Base-by-base conservation (phyloP, 2,329 filamentous ascomycete species). In the Arthrobotrys megalospora region DNA sequence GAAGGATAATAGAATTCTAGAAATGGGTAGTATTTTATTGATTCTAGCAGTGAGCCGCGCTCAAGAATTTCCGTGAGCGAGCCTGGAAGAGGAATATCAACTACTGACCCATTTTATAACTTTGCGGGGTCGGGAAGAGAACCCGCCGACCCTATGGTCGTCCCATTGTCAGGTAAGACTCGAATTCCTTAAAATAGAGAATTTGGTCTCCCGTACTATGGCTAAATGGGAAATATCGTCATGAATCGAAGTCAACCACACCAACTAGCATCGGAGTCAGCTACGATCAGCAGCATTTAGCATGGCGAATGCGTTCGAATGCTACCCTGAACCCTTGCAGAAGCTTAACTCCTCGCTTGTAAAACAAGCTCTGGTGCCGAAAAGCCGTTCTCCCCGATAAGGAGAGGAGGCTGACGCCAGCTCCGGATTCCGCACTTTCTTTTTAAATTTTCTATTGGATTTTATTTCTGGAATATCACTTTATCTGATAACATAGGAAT, bases 271-370 rank as follows among this genome's bases (percentile, higher is more conserved):
- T 69, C 28, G 21, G 28, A 69, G 70, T 36, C 43, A 38, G 58
- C 12, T 14, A 60, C 50, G 73, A 71, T 77, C 73, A 55, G 16
- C 73, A 52, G 34, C 14, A n/a, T 43, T 45, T 24, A 5, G 19
- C 58, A 77, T 65, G 41, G 32, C 36, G 12, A 58, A 68, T 68
- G 19, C 41, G 69, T 70, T 58, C 36, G 12, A 58, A 68, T 68
- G 19, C 41, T 76, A 76, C 65, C 65, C 72, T 45, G 28, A 77
- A 70, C 60, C 60, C 73, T 71, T 70, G 73, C 50, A 60, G 73
- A 77, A 77, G 66, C 65, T 77, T 77, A 70, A 70, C 47, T 77
- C 50, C 21, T 77, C 73, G 73, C 73, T 77, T 71, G 73, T 64
- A 50, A 68, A 76, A 69, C 72, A 76, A 76, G 73, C 73, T 67